phyloP scores from a whole-genome alignment of 495 filamentous ascomycete species.

The Tuber microsphaerosporum region DNA sequence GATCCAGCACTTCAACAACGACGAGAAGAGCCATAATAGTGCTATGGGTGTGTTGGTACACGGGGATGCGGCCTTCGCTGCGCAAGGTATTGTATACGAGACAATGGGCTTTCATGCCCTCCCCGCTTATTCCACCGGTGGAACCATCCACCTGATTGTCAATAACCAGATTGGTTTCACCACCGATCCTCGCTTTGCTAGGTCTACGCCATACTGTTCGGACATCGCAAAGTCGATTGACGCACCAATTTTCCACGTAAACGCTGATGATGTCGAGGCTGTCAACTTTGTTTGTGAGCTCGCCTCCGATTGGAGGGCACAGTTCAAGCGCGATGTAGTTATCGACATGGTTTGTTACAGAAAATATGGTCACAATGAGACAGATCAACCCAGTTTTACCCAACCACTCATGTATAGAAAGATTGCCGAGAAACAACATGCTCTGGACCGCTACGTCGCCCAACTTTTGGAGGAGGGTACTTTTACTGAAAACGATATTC shows the following conservation, averaged over 20 bases:
- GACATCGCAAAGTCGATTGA: slow-evolving; percentile 99
- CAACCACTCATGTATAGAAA: slow-evolving; percentile 99
- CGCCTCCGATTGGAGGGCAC: slow-evolving; percentile 91
- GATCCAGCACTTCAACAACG: slow-evolving; percentile 98
- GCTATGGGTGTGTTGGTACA: slow-evolving; percentile 95
- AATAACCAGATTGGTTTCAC: slow-evolving; percentile 99
- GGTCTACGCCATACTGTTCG: slow-evolving; percentile 96
- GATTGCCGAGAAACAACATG: slow-evolving; percentile 68
- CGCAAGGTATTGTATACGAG: slow-evolving; percentile 94
- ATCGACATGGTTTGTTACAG: slow-evolving; percentile 98
- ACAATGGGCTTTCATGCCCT: slow-evolving; percentile 95
- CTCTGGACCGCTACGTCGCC: slow-evolving; percentile 80
- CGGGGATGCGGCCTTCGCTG: slow-evolving; percentile 95
- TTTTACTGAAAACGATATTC: slow-evolving; percentile 95
- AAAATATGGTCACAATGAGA: slow-evolving; percentile 99
- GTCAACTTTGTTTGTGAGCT: slow-evolving; percentile 97
- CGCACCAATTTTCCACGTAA: slow-evolving; percentile 97
- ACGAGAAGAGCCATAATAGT: slow-evolving; percentile 74
- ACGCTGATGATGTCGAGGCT: slow-evolving; percentile 95
- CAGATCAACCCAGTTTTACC: slow-evolving; percentile 98
- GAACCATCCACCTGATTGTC: slow-evolving; percentile 92
- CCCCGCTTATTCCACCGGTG: slow-evolving; percentile 91
- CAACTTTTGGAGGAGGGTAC: slow-evolving; percentile 81
- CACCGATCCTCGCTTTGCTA: slow-evolving; percentile 94
- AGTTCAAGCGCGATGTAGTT: slow-evolving; percentile 95